phyloP scores from a whole-genome alignment of 1,139 yeast species.

The Kodamaea anthophila region DNA sequence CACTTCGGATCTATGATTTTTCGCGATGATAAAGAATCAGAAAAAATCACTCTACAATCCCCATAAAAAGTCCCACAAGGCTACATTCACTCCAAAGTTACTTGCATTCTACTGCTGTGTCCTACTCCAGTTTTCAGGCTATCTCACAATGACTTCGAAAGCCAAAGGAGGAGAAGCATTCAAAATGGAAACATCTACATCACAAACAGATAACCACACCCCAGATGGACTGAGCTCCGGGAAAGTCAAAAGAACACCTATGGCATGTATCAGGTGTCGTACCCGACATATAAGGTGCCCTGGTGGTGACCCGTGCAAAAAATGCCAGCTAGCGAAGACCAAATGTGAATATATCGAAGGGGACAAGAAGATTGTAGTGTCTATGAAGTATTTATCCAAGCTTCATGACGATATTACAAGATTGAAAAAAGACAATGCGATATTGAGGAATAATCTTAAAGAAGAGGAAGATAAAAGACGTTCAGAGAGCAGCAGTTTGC shows the following conservation, averaged over 20 bases:
- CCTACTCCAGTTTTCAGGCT: no score
- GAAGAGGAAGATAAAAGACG: no score
- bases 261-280: constrained; percentile 66
- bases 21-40: no score
- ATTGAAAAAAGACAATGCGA: constrained; percentile 48
- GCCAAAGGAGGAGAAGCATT: background rate
- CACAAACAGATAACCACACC: no score
- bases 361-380: constrained; percentile 70
- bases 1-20: background rate
- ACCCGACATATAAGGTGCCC: constrained; percentile 76
- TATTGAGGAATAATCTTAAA: constrained; percentile 42
- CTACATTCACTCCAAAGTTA: no score
- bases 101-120: no score
- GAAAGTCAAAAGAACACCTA: constrained; percentile 25
- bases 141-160: background rate
- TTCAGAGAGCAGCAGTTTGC: no score
- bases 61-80: no score
- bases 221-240: no score
- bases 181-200: no score
- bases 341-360: constrained; percentile 74
- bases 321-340: constrained; percentile 53
- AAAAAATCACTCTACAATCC: no score
- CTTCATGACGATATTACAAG: constrained; percentile 63
- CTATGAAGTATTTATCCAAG: constrained; percentile 64
- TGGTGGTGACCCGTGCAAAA: constrained; percentile 71